phyloP scores from a whole-genome alignment of 106 monocot genomes.

The Hemerocallis citrina region DNA sequence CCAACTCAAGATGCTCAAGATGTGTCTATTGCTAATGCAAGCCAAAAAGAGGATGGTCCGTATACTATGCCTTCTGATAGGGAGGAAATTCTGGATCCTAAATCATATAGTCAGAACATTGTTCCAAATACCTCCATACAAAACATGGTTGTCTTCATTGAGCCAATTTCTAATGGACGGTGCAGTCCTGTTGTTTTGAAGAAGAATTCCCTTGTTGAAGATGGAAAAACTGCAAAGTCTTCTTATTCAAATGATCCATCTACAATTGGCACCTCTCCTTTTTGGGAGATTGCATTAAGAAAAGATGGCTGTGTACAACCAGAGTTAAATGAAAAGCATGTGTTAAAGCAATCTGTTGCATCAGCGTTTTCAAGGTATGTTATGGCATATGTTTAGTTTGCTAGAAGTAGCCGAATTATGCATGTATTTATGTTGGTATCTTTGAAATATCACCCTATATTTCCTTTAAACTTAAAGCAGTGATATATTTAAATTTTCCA shows the following conservation, averaged over 20 bases:
- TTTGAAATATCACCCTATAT: no score
- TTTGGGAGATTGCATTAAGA: slow-evolving; percentile 34
- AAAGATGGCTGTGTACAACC: slow-evolving; percentile 19
- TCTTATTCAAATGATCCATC: slow-evolving; percentile 13
- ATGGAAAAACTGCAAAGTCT: slow-evolving; percentile 12
- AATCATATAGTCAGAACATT: slow-evolving; percentile 8
- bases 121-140: slow-evolving; percentile 9
- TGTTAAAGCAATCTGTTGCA: slow-evolving; percentile 63
- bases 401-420: no score
- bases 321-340: slow-evolving; percentile 33
- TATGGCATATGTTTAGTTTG: no score
- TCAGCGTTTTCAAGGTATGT: slow-evolving; percentile 90
- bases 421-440: no score
- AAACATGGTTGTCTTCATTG: slow-evolving; percentile 18
- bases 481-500: no score
- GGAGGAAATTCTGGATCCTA: background rate
- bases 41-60: background rate
- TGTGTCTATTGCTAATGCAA: slow-evolving; percentile 8
- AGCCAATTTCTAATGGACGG: slow-evolving; percentile 22
- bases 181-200: slow-evolving; percentile 17
- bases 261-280: slow-evolving; percentile 16
- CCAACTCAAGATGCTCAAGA: slow-evolving; percentile 12
- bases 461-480: no score
- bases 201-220: slow-evolving; percentile 3
- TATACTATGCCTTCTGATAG: background rate